Evolutionary conservation across 495 filamentous ascomycete species (phyloP).

Genomic region (Aspergillus haitiensis): DNA sequence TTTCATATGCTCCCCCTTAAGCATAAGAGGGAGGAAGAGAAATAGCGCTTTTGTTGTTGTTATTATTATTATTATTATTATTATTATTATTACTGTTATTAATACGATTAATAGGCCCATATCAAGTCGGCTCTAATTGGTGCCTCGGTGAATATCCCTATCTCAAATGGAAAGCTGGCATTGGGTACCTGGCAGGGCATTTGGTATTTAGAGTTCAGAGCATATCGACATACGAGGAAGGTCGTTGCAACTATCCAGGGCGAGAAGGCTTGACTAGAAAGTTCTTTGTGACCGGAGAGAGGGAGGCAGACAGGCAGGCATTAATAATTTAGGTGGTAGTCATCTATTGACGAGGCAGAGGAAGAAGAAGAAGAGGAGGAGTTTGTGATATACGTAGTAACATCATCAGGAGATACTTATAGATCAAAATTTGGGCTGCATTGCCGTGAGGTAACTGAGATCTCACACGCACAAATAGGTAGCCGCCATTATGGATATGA

Average conservation of each 20-base stretch:
- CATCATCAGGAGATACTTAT: no score
- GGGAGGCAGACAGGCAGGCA: constrained; percentile 13
- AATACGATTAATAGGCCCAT: constrained; percentile 60
- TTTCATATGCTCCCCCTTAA: constrained; percentile 7
- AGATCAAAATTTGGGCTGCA: no score
- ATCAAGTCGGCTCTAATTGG: constrained; percentile 89
- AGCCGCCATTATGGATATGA: background rate
- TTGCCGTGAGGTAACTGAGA: background rate
- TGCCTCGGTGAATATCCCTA: constrained; percentile 83
- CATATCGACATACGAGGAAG: constrained; percentile 68
- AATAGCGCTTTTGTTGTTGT: no score
- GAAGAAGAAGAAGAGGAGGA: background rate
- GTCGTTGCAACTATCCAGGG: constrained; percentile 95
- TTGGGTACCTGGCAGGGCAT: constrained; percentile 78
- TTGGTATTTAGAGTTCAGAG: constrained; percentile 92
- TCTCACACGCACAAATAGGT: background rate
- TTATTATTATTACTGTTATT: constrained; percentile 11
- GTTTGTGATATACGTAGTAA: background rate
- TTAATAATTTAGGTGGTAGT: constrained; percentile 12
- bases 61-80: no score
- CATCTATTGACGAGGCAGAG: background rate
- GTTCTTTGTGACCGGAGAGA: background rate
- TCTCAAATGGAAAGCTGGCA: constrained; percentile 76
- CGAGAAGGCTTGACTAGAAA: constrained; percentile 64
- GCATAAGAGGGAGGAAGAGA: background rate